Base-by-base conservation (phyloP, 2,329 filamentous ascomycete species). In the Cytospora schulzeri region DNA sequence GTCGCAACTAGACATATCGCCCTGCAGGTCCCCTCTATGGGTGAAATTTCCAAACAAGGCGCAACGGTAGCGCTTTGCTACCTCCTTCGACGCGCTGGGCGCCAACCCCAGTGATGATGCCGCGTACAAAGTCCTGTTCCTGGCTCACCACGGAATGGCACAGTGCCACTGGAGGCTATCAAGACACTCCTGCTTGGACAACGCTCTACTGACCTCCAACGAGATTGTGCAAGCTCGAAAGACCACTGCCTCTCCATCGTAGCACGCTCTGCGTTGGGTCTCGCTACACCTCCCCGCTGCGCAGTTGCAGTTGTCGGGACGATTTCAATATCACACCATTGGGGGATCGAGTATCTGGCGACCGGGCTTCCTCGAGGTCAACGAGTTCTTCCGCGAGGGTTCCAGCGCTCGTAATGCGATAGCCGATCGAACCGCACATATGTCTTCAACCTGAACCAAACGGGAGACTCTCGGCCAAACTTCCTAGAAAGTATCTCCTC, bases 61-160 rank as follows among this genome's bases (percentile, higher is more conserved):
- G 0, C 85, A 86, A 73, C 91, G 88, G 88, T 78, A 88, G 73
- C 82, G 85, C n/a, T 88, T 91, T 64, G 77, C 79, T 51, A 74
- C 82, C 66, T 87, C 87, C 70, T 80, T 91, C 31, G 71, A 78
- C 24, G 76, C 78, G 28, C 73, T 91, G 45, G 88, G 88, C 76
- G 70, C 73, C 4, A 73, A 80, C 5, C 68, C 69, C 15, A 75
- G 75, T n/a, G 73, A 74, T 12, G 80, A 78, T 57, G 80, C 82
- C 17, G 76, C 80, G 33, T 91, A 90, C 78, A 88, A 89, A 70
- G 79, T 92, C 12, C 72, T 92, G 33, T 88, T 88, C 74, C 80
- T 91, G 73, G 88, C 85, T 3, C 85, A 90, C 48, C 90, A 92
- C 71, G 90, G 89, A 74, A 89, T 85, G 78, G 69, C 84, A 87